Base-by-base conservation (phyloP, 257 asterid species). In the Nicotiana paniculata region DNA sequence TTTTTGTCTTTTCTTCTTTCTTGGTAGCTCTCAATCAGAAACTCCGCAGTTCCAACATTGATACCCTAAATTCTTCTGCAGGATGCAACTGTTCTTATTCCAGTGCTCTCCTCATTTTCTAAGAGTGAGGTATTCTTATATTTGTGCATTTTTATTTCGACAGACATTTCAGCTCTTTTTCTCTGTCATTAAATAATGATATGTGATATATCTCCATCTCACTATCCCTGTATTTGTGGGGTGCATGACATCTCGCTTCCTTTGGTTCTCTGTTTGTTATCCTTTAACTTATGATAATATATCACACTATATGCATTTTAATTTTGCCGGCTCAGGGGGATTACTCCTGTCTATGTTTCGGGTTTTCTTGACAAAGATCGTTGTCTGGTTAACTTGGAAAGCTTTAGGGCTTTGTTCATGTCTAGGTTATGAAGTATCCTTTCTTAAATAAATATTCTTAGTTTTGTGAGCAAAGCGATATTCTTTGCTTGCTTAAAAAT, bases 31-130 rank as follows among this genome's bases (percentile, higher is more conserved):
- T 75, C 64, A 51, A 28, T 75, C 79, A 74, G 80, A 75, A 75
- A 75, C 80, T 75, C 57, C 4, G 46, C 64, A 75, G 63, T 75
- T 75, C 43, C 80, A 75, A 39, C 28, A 51, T 26, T 48, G 80
- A 75, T 75, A 74, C 46, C 28, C 46, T 75, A 26, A 75, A 66
- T 83, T 86, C 77, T 88, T 65, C 83, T 88, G 91, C 94, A 96
- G 99, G 99, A 96, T 87, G 98, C 98, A 83, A 69, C 93, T 80
- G 90, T 96, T 85, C 99, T 96, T 85, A 92, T 96, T 74, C 99
- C 99, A 61, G 84, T 96, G 74, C 84, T 96, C 51, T 90, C 99
- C 6, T 95, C 97, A 61, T 94, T 93, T 90, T 91, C 99, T 33
- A 94, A 88, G 90, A 91, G 90, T 51, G 99, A 96, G 98, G 99